These are phyloP conservation scores for Tuber brumale DNA, from an alignment of 495 filamentous ascomycete species.

Conservation along the genomic window DNA sequence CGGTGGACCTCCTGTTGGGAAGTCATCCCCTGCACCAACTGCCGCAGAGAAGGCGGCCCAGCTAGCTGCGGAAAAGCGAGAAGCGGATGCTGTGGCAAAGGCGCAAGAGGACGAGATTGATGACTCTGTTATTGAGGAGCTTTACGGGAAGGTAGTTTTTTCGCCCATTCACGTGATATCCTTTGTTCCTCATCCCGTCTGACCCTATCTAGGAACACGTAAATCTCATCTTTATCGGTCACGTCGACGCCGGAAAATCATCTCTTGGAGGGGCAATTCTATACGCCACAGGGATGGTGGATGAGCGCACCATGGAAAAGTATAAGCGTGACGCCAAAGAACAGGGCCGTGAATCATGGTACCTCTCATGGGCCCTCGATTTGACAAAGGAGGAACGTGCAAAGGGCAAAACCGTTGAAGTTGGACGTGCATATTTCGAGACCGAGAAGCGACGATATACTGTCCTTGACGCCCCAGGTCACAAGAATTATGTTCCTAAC, in stretches of 20 bases:
- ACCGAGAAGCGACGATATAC: constrained; percentile 82
- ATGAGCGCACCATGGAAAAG: constrained; percentile 96
- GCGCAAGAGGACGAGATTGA: constrained; percentile 87
- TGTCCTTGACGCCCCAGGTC: constrained; percentile 91
- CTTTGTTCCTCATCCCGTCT: not conserved
- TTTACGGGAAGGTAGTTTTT: constrained; percentile 69
- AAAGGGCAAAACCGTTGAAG: constrained; percentile 98
- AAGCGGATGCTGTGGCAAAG: constrained; percentile 75
- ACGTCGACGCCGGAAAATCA: constrained; percentile 96
- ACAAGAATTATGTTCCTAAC: constrained; percentile 91
- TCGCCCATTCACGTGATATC: not conserved
- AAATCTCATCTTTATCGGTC: constrained; percentile 96
- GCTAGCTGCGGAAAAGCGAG: constrained; percentile 53
- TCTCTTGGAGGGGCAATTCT: constrained; percentile 89
- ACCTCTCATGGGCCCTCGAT: constrained; percentile 95
- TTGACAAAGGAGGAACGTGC: constrained; percentile 89
- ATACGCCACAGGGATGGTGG: constrained; percentile 94
- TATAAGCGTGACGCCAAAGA: constrained; percentile 96
- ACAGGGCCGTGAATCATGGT: constrained; percentile 95
- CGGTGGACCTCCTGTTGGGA: constrained; percentile 15
- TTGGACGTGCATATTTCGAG: constrained; percentile 94
- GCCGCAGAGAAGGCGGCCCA: constrained; percentile 49
- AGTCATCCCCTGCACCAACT: constrained; percentile 28
- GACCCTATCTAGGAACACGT: constrained; percentile 64
- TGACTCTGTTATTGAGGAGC: constrained; percentile 81